These are phyloP conservation scores for Citrullus colocynthis DNA, from an alignment of 306 rosid species.

Conservation along the genomic window DNA sequence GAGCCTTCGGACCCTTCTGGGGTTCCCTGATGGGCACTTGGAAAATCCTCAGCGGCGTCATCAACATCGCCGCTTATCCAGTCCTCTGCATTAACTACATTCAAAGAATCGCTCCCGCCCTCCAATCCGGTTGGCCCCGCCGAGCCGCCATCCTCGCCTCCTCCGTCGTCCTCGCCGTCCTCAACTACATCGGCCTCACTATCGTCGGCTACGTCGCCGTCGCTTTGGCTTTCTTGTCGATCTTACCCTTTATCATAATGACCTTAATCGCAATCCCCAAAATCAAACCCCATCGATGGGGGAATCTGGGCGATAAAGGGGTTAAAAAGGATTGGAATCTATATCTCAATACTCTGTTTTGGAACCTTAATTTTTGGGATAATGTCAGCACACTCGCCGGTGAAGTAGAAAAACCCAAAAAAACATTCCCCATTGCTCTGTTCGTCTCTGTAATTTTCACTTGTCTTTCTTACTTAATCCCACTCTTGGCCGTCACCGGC, in stretches of 20 bases:
- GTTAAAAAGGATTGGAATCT: background rate
- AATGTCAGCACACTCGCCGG: background rate
- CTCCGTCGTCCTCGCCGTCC: background rate
- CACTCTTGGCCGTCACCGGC: background rate
- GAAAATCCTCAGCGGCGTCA: conserved; percentile 9
- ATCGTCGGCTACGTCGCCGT: conserved; percentile 6
- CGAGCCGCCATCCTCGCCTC: background rate
- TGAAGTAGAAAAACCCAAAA: background rate
- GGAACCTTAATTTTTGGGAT: conserved; percentile 11
- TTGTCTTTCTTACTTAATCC: background rate
- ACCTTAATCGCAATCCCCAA: background rate
- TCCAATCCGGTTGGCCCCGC: conserved; percentile 6
- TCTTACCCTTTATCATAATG: background rate
- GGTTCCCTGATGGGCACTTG: conserved; percentile 6
- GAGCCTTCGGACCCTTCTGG: conserved; percentile 7
- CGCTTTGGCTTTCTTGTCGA: background rate
- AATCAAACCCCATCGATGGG: background rate
- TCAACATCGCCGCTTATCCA: conserved; percentile 6
- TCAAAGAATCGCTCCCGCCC: background rate
- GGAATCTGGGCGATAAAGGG: background rate
- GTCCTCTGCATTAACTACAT: conserved; percentile 5
- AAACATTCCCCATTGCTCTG: background rate
- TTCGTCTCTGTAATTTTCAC: background rate
- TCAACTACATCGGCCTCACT: background rate
- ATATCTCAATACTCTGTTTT: background rate